A percentile compares a stretch with the other conserved stretches of the same genome.
Evolutionary conservation across 2,329 filamentous ascomycete species (phyloP).

Genomic region (Hymenoscyphus salicellus): DNA sequence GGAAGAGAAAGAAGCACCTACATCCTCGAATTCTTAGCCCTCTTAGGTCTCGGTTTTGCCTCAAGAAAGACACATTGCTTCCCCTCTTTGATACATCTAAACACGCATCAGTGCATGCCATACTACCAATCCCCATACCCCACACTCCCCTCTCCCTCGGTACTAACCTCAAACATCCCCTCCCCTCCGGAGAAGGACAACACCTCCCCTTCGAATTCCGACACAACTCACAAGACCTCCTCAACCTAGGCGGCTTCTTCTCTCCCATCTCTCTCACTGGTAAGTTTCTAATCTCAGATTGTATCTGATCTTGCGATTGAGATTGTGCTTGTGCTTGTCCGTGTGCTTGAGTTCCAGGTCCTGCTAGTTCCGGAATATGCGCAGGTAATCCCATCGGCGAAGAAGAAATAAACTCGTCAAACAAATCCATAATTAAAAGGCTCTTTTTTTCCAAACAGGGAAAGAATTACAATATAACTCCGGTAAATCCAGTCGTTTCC

Average conservation of each 20-base stretch:
- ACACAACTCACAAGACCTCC: conserved; percentile 50
- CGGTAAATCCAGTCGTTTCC: too few species aligned
- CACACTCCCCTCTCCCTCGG: conserved; percentile 22
- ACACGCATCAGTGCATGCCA: not conserved
- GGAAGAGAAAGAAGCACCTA: conserved; percentile 31
- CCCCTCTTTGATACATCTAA: conserved; percentile 19
- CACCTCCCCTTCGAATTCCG: conserved; percentile 54
- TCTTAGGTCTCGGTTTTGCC: conserved; percentile 47
- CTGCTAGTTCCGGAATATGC: not conserved
- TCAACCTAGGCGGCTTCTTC: conserved; percentile 11
- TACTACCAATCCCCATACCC: conserved; percentile 41
- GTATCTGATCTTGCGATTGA: not conserved
- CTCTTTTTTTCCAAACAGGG: not conserved
- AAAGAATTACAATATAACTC: not conserved
- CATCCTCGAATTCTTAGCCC: conserved; percentile 45
- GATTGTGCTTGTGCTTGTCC: not conserved
- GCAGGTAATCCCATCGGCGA: not conserved
- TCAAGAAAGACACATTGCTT: conserved; percentile 45
- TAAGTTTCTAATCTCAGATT: not conserved
- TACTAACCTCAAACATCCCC: conserved; percentile 53
- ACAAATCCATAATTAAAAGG: conserved; percentile 6
- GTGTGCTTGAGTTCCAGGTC: not conserved
- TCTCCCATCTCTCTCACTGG: not conserved
- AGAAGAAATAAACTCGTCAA: not conserved
- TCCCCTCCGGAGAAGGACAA: conserved; percentile 45